Evolutionary conservation across 352 stramenopile species (phyloP).

Genomic region (Pythium diclinum): DNA sequence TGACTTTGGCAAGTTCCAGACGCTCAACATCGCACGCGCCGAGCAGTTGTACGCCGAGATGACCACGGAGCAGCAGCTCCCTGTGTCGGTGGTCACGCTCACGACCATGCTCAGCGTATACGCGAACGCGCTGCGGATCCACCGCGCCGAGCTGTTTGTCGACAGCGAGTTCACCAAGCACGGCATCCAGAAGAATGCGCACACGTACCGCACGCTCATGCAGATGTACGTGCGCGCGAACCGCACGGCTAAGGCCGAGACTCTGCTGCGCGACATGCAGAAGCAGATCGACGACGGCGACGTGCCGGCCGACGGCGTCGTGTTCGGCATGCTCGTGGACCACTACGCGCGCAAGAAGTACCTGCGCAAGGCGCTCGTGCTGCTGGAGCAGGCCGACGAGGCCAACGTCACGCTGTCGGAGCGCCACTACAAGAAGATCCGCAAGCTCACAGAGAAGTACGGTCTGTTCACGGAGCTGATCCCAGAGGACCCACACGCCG

Average conservation of each 20-base stretch:
- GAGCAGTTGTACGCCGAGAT: slow-evolving; percentile 65
- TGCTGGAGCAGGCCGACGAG: slow-evolving; percentile 61
- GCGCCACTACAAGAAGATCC: slow-evolving; percentile 70
- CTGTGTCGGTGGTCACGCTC: slow-evolving; percentile 52
- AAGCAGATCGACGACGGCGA: slow-evolving; percentile 41
- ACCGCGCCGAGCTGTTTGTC: slow-evolving; percentile 49
- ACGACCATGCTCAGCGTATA: slow-evolving; percentile 80
- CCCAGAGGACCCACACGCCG: slow-evolving; percentile 67
- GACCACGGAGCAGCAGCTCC: slow-evolving; percentile 38
- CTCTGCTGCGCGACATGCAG: slow-evolving; percentile 44
- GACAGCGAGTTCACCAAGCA: slow-evolving; percentile 47
- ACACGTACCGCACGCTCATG: slow-evolving; percentile 77
- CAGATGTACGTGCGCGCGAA: slow-evolving; percentile 77
- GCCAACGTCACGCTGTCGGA: slow-evolving; percentile 50
- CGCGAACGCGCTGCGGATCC: slow-evolving; percentile 67
- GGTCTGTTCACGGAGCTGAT: slow-evolving; percentile 79
- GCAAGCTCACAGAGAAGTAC: slow-evolving; percentile 56
- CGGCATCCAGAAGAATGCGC: slow-evolving; percentile 43
- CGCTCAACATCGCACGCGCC: slow-evolving; percentile 60
- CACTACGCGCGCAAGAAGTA: slow-evolving; percentile 64
- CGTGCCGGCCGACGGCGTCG: slow-evolving; percentile 53
- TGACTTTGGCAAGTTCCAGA: slow-evolving; percentile 73
- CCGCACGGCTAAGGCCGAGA: slow-evolving; percentile 50
- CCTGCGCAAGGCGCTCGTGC: slow-evolving; percentile 58
- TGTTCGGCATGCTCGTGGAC: slow-evolving; percentile 70